A percentile compares a stretch with the other conserved stretches of the same genome.
Conservation (phyloP, 2,329 filamentous ascomycete genomes). For the Elsinoe ampelina region DNA sequence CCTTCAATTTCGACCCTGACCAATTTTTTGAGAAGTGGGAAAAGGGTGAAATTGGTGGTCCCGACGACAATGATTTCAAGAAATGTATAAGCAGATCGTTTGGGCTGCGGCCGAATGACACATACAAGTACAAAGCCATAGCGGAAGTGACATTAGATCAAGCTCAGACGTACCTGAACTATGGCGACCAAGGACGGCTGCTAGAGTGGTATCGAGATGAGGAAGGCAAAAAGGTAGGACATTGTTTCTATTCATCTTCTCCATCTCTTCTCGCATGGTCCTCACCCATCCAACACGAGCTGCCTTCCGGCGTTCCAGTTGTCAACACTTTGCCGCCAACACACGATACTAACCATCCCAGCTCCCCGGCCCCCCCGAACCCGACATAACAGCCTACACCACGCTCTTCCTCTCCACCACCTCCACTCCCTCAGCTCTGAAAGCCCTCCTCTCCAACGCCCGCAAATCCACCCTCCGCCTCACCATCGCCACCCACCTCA, state of each 20-base stretch:
- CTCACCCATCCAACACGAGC: too few species aligned
- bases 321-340: neutral
- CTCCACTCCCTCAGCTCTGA: conserved; percentile 52
- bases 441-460: conserved; percentile 55
- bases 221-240: conserved; percentile 30
- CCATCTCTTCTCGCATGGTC: neutral
- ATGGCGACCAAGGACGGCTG: conserved; percentile 37
- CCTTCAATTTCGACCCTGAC: conserved; percentile 38
- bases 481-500: conserved; percentile 48
- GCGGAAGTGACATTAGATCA: conserved; percentile 42
- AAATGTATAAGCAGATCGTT: conserved; percentile 41
- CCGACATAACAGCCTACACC: conserved; percentile 58
- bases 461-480: conserved; percentile 53
- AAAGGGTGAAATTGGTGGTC: conserved; percentile 29
- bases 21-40: conserved; percentile 37
- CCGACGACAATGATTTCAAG: conserved; percentile 36
- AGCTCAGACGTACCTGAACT: conserved; percentile 41
- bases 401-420: conserved; percentile 55
- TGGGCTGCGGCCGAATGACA: conserved; percentile 35
- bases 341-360: conserved; percentile 16
- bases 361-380: conserved; percentile 38
- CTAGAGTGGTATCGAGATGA: conserved; percentile 44
- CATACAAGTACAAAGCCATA: conserved; percentile 43
- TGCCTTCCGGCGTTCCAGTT: neutral
- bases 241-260: neutral